Evolutionary conservation across 2,329 filamentous ascomycete species (phyloP).

Genomic region (Septoria linicola): DNA sequence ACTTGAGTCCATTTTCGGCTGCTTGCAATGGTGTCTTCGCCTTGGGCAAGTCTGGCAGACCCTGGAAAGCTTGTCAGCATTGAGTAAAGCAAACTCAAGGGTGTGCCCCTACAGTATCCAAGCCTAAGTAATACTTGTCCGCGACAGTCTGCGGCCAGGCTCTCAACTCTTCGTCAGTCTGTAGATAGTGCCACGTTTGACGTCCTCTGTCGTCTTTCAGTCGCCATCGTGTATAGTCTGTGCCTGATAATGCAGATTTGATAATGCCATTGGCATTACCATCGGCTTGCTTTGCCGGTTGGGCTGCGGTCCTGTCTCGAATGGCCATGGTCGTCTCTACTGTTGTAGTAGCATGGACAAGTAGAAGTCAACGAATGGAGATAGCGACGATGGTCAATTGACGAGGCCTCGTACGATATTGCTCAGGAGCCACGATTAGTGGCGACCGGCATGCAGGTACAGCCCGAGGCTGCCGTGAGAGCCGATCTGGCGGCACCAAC

Average conservation of each 20-base stretch:
- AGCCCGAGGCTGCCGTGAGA: no score
- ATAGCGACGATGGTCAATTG: neutral
- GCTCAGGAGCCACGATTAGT: neutral
- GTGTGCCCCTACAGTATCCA: constrained; percentile 64
- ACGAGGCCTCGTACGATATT: constrained; percentile 11
- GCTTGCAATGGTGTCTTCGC: constrained; percentile 73
- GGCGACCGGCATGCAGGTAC: constrained; percentile 10
- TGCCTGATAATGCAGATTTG: constrained; percentile 42
- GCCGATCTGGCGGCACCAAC: constrained; percentile 8
- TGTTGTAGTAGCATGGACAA: neutral
- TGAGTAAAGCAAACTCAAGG: constrained; percentile 42
- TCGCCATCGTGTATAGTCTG: constrained; percentile 81
- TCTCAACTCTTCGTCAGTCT: constrained; percentile 66
- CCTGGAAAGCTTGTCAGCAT: constrained; percentile 50
- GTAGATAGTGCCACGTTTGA: constrained; percentile 92
- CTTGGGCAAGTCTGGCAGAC: constrained; percentile 67
- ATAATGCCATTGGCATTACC: constrained; percentile 26
- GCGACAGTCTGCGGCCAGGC: constrained; percentile 82
- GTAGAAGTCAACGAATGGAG: neutral
- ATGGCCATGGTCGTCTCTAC: constrained; percentile 9
- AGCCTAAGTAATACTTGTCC: constrained; percentile 84
- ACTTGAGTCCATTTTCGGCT: constrained; percentile 77
- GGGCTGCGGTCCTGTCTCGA: constrained; percentile 12
- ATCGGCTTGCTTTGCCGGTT: constrained; percentile 8
- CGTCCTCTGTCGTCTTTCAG: constrained; percentile 77